These are phyloP conservation scores for Coemansia sp. DNA, from an alignment of 192 early-diverging fungal genomes.

Conservation along the genomic window DNA sequence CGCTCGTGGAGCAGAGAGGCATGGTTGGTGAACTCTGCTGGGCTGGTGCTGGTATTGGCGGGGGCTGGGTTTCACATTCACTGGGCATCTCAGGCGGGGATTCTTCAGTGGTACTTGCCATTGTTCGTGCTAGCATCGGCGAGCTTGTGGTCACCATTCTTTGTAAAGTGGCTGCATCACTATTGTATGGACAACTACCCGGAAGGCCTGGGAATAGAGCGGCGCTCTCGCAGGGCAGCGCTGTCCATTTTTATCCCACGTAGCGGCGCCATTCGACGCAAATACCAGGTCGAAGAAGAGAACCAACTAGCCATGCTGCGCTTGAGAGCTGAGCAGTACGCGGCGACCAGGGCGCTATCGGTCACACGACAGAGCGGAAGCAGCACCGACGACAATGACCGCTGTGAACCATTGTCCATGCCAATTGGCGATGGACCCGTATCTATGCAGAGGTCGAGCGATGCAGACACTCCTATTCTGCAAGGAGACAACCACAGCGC, in stretches of 20 bases:
- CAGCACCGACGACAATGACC: background rate
- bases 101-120: slow-evolving; percentile 51
- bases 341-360: background rate
- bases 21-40: slow-evolving; percentile 62
- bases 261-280: slow-evolving; percentile 9
- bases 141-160: slow-evolving; percentile 23
- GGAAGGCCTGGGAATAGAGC: slow-evolving; percentile 45
- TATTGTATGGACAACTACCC: slow-evolving; percentile 35
- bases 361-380: slow-evolving; percentile 1
- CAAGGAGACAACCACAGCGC: background rate
- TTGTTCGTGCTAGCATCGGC: slow-evolving; percentile 44
- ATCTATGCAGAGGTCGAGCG: background rate
- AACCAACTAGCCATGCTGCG: slow-evolving; percentile 15
- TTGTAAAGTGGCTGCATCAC: slow-evolving; percentile 23
- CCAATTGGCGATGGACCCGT: background rate
- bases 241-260: slow-evolving; percentile 26
- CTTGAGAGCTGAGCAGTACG: slow-evolving; percentile 16
- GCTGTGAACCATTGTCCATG: background rate
- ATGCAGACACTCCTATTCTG: background rate
- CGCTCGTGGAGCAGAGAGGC: slow-evolving; percentile 64
- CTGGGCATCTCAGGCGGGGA: slow-evolving; percentile 36
- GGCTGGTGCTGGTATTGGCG: slow-evolving; percentile 55
- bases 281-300: slow-evolving; percentile 11
- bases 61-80: slow-evolving; percentile 58
- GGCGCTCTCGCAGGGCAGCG: slow-evolving; percentile 20